Evolutionary conservation across 225 moss, liverwort and hornwort species (phyloP), one percentile per base, ranked within the genome.

Genomic region (Polytrichum commune): DNA sequence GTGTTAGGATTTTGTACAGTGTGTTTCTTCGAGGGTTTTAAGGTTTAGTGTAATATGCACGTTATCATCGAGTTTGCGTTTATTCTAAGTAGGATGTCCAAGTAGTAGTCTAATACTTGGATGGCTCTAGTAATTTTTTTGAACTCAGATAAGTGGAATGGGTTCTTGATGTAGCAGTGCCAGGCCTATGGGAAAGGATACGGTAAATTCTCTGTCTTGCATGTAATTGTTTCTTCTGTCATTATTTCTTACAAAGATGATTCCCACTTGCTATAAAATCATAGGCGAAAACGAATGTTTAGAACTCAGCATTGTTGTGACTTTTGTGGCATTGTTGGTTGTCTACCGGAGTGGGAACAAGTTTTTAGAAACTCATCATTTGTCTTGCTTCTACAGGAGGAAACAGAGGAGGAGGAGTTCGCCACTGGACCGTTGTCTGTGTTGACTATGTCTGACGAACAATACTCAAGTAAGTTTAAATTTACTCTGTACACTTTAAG

Each of bases 361-460:
- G 19, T 18, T 71, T 30, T 61, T n/a, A 35, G 33, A 13, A 66
- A 46, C 35, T 78, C 18, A 18, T 18, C 6, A 19, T 53, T 33
- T 53, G 20, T 72, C 8, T 80, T 70, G 18, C 53, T 29, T 80
- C 62, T 73, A 25, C 87, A 92, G 90, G 92, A 92, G 69, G 91
- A 95, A 80, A 95, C 92, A 3, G 89, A 95, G 83, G 92, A 95
- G 80, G 92, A 95, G 70, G 95, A 95, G 67, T 89, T 95, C 71
- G 90, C 90, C 70, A 91, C 95, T 54, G 91, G 95, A 6, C 92
- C 77, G 19, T 73, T 92, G 22, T 92, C 95, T 24, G 91, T 92
- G 6, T 75, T 95, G 66, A 92, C 91, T 46, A 95, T 95, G 95
- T 89, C 92, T 92, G 66, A 92, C 91, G 76, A 95, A 95, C 64